Evolutionary conservation across 1,284 basidiomycete genomes (phyloP), one percentile per base, ranked within the genome.

Genomic region (Termitomyces sp.): DNA sequence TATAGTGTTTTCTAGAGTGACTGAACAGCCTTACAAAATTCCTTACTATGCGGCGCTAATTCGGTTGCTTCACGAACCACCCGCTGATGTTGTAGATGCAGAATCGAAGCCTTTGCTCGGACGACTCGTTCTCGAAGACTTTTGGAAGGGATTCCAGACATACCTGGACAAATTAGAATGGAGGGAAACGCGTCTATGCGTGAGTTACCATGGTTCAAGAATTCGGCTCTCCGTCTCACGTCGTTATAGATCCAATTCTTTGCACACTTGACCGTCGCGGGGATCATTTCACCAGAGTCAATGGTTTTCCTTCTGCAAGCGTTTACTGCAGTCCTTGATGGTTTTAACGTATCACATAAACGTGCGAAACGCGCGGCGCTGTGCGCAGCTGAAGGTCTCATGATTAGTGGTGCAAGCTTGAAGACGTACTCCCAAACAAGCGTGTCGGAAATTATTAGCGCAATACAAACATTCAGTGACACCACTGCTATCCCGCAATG

Each of bases 21-120:
- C 88, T 0, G 92, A 97, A 70, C 86, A 95, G 64, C 94, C 94
- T 0, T 94, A 84, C 76, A 98, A 98, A 75, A 88, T 91, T 46
- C 88, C 91, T 0, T 90, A 87, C 67, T 94, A 93, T 70, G 91
- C 90, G 10, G 82, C 90, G 9, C 72, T 96, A n/a, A 78, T 96
- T 34, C 79, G 86, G 33, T 73, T 84, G 40, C 75, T 96, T 50
- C 82, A 82, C 65, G 82, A 83, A 60, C 65, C 64, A 5, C 68
- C 74, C 2, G 73, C 74, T 21, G 73, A 75, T 31, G 64, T 68
- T 36, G 71, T 72, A 13, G 58, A 67, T 1, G 46, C 64, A 47
- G 70, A 75, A 26, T 65, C 68, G 5, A 50, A 42, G 10, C 49
- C 75, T 7, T 74, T 83, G 0, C 67, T 93, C 1, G 91, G 90